Base-by-base conservation (phyloP, 345 rosid genomes). In the Cochlearia excelsa region DNA sequence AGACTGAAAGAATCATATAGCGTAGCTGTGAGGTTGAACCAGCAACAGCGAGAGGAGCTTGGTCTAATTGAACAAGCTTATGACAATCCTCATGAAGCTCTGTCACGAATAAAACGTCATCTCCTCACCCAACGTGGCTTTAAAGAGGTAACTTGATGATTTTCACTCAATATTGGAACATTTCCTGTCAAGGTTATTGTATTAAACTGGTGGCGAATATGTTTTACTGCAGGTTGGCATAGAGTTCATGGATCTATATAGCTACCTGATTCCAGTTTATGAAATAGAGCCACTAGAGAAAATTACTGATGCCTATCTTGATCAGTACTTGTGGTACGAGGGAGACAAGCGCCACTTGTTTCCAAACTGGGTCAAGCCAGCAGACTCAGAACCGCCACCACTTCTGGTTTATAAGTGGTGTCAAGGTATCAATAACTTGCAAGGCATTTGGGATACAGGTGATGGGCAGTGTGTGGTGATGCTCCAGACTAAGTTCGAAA, bases 331-430 rank as follows among this genome's bases (percentile, higher is more conserved):
- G 73, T 89, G 97, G 97, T 89, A 86, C 61, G 97, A 89, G 73
- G 95, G 89, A 26, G 95, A 89, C 67, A 89, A 89, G 80, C 95
- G 97, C 10, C 95, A 86, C 61, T 87, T 89, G 47, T 89, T 89
- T 61, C 95, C 97, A 27, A 89, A 86, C 77, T 89, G 97, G 97
- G 86, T 89, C 41, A 89, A 89, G 77, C 97, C 91, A 68, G 97
- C 97, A 11, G 95, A 89, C 77, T 86, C 95, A 4, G 97, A 89
- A 70, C 97, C 97, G 5, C 97, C 97, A 3, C 97, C 97, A 0
- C 82, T 89, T 67, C 77, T 89, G 73, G 97, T 89, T 29, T 89
- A 89, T 69, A 89, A 89, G 57, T 89, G 97, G 95, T 89, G 97
- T 63, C 97, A 89, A 53, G 97, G 95, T 46, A 89, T 89, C 59